Evolutionary conservation across 352 stramenopile genomes (phyloP).

Genomic region (Phytophthora citrophthora): DNA sequence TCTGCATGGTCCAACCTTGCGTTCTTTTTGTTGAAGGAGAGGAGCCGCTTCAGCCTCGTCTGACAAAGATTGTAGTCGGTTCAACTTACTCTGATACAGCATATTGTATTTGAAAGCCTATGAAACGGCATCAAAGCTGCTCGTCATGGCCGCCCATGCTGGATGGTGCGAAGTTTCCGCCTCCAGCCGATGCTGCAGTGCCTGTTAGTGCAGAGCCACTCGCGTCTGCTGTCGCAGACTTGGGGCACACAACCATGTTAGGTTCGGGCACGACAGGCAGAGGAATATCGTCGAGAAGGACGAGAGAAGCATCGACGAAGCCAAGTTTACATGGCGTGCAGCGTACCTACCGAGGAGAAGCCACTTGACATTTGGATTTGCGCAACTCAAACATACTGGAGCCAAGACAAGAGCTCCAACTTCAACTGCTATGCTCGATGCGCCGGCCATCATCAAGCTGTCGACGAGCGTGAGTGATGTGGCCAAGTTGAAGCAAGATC

Average conservation of each 20-base stretch:
- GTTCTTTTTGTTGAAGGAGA: slow-evolving; percentile 26
- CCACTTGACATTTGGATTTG: slow-evolving; percentile 11
- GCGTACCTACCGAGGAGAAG: background rate
- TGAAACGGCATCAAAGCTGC: background rate
- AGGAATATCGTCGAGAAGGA: background rate
- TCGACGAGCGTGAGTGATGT: slow-evolving; percentile 13
- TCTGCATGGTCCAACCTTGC: slow-evolving; percentile 25
- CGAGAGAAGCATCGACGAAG: slow-evolving; percentile 8
- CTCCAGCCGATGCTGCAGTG: slow-evolving; percentile 7
- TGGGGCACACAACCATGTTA: background rate
- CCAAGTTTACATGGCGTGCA: slow-evolving; percentile 5
- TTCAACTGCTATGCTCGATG: slow-evolving; percentile 23
- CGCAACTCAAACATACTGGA: slow-evolving; percentile 1
- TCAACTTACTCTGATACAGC: slow-evolving; percentile 4
- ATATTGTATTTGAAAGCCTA: background rate
- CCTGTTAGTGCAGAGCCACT: background rate
- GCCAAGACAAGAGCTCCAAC: slow-evolving; percentile 14
- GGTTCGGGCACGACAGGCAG: background rate
- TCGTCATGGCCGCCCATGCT: background rate
- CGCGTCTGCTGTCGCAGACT: background rate
- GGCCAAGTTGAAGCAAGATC: slow-evolving; percentile 19
- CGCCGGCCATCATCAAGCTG: slow-evolving; percentile 13
- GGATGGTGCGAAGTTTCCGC: background rate
- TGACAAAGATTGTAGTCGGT: slow-evolving; percentile 10
- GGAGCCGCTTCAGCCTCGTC: slow-evolving; percentile 7